Evolutionary conservation across 768 basidiomycete genomes (phyloP), one percentile per base, ranked within the genome.

Genomic region (Hygrophorus russula): DNA sequence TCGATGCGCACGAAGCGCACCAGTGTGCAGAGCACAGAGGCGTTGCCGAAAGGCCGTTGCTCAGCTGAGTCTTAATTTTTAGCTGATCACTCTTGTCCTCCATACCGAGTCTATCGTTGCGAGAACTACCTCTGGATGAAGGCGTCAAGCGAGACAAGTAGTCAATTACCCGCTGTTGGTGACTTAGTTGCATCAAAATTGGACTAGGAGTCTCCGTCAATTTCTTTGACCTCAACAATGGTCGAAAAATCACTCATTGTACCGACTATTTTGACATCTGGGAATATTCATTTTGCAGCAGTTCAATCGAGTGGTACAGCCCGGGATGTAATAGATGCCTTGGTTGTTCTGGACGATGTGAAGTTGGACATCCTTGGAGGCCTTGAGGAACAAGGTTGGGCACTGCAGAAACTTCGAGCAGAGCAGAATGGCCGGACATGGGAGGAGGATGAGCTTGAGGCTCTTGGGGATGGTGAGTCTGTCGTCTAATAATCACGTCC

Each of bases 361-460:
- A 71, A 62, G 51, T 50, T 59, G 13, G 78, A 78, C 31, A 58
- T 79, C 12, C 64, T 82, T 2, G 77, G 75, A 8, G 72, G 74
- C 51, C 61, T 80, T 12, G 61, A 71, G 34, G 71, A 78, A 24
- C 59, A 57, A 42, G 74, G 71, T 4, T 90, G 86, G 85, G 80
- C 74, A 15, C 57, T 90, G 46, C 85, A 85, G 58, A 64, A 57
- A 42, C 69, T 85, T 36, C 69, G 80, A 37, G 64, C 58, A 32
- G 78, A 87, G 55, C 66, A 61, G 15, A 60, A 59, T 37, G 84
- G 83, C 39, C 66, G 77, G 17, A 56, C 65, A 43, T 86, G 87
- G 84, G 78, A 80, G 50, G 80, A 86, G 49, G 67, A 72, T 2
- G 84, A 85, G 49, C 67, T 90, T 3, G 70, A 74, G 45, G 62